Evolutionary conservation across 2,329 filamentous ascomycete genomes (phyloP), one percentile per base, ranked within the genome.

Genomic region (Trichoderma sp.): DNA sequence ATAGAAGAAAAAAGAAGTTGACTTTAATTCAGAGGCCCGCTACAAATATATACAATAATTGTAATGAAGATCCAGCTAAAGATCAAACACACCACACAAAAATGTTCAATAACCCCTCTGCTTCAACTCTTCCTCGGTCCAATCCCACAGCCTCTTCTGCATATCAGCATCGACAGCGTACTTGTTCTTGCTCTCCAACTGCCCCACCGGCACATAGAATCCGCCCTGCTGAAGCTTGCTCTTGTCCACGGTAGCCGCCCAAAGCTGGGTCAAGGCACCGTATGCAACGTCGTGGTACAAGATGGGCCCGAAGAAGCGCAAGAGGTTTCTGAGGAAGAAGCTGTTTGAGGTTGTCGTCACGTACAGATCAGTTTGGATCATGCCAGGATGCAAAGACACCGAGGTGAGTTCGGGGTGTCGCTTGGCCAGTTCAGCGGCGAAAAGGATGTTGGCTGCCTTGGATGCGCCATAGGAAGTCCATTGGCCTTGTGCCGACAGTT

Each of bases 401-500:
- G 84, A 84, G 27, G 82, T 83, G 2, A 88, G 81, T 21, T 83
- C 77, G 0, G 86, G 86, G 72, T 86, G 83, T 1, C 85, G 84
- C 7, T 85, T 83, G 3, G 86, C 86, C 5, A 89, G 77, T 77
- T 88, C 86, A 0, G 83, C 79, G 3, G 86, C 86, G 64, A 86
- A 86, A 6, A 88, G 79, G 33, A 88, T 84, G 71, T 87, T 88
- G 3, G 87, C 88, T 0, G 87, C 83, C 78, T 89, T 90, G 75
- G 85, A 87, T n/a, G 86, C 85, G 9, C 83, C 86, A 77, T 90
- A 90, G 2, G 87, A 86, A 3, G 82, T 80, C 83, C 85, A 87
- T 4, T 85, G 83, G 41, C 83, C 85, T 5, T 79, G 75, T 0
- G 76, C 76, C 29, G 85, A 77, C 18, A 77, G 65, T 31, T 78